These are phyloP conservation scores for Cryptococcus hybrid DNA, from an alignment of 1,284 basidiomycete species.

Conservation along the genomic window DNA sequence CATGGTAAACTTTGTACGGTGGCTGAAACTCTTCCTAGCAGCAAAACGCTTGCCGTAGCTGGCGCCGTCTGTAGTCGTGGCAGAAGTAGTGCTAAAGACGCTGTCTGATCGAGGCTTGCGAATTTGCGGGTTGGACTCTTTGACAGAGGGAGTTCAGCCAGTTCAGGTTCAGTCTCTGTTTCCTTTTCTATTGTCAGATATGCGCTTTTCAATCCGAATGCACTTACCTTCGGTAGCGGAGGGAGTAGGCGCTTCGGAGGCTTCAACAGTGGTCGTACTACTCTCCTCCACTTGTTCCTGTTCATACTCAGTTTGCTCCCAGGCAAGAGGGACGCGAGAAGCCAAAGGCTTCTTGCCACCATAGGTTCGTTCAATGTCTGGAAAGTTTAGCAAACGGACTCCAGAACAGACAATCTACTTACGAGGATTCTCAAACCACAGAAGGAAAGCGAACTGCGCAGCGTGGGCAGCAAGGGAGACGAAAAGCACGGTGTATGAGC, in stretches of 20 bases:
- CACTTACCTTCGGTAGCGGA: conserved; percentile 62
- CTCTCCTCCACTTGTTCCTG: conserved; percentile 2
- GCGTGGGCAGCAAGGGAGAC: conserved; percentile 90
- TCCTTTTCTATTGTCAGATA: conserved; percentile 44
- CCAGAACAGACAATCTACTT: conserved; percentile 40
- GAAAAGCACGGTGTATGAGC: conserved; percentile 85
- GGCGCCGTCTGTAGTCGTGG: conserved; percentile 8
- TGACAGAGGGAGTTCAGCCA: conserved; percentile 31
- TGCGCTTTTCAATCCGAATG: neutral
- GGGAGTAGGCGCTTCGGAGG: conserved; percentile 54
- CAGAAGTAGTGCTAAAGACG: conserved; percentile 17
- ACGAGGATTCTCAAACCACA: conserved; percentile 98
- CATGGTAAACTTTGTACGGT: conserved; percentile 58
- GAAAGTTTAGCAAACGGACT: neutral
- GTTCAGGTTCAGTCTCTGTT: conserved; percentile 62
- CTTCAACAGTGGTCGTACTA: conserved; percentile 9
- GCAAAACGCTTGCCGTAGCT: conserved; percentile 3
- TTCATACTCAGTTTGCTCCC: conserved; percentile 7
- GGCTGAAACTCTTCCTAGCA: neutral
- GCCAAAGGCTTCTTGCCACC: conserved; percentile 83
- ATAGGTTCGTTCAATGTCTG: conserved; percentile 90
- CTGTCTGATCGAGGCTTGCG: conserved; percentile 31
- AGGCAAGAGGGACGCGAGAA: conserved; percentile 66
- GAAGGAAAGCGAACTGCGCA: conserved; percentile 91
- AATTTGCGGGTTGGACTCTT: conserved; percentile 12